Base-by-base conservation (phyloP, 2,329 filamentous ascomycete genomes). In the Aspergillus vadensis region DNA sequence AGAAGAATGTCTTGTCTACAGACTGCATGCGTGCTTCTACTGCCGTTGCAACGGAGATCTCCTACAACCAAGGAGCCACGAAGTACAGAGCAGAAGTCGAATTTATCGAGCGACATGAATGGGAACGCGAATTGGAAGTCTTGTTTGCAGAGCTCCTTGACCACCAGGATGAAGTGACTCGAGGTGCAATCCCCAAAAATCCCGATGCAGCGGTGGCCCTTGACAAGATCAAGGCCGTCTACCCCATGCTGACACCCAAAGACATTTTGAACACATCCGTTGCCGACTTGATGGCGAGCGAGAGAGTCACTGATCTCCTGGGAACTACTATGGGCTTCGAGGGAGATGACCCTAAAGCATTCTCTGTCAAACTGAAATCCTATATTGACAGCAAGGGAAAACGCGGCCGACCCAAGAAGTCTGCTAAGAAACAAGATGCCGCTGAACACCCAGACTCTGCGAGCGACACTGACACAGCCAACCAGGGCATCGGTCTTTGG, bases 11-110 rank as follows among this genome's bases (percentile, higher is more conserved):
- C 15, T 78, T 80, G 0, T 81, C 82, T 0, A 85, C 83, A 0
- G 85, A 83, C 63, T 85, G 85, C 67, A 84, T 88, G 81, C 75
- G 84, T 27, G 86, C 86, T 0, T 88, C 85, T 59, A 89, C 86
- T 0, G 85, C 85, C 0, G 83, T 85, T 0, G 80, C 86, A 0
- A 88, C 85, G 0, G 85, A 88, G 65, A 79, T 89, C 1, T 81
- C 81, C 0, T 88, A 80, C 71, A 88, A 88, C 54, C 15, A 79
- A 23, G 80, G 74, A 7, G 67, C 77, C 0, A 69, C 80, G 4
- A 70, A 76, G 0, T 88, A 88, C 63, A 73, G 76, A 2, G 86
- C 84, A 0, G 81, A 86, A 51, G 79, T 89, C 12, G 82, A 87
- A 54, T 88, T 88, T 67, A 82, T 88, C 50, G 72, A 75, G 10